These are phyloP conservation scores for Citrus cavaleriei DNA, from an alignment of 345 rosid genomes.

Conservation along the genomic window DNA sequence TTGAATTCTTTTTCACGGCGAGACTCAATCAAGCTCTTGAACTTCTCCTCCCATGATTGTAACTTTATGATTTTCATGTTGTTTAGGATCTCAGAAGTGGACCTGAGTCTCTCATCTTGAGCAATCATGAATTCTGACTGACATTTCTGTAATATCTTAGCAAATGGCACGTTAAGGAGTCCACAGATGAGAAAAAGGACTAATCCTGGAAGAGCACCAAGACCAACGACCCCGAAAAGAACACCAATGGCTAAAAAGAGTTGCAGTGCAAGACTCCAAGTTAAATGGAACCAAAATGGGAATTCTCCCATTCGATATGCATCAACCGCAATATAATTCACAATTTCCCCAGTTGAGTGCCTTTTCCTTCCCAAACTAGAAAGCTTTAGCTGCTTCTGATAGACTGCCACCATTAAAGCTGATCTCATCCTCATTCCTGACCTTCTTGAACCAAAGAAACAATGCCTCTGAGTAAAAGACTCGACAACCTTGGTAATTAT, in stretches of 20 bases:
- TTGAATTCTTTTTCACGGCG: slow-evolving; percentile 54
- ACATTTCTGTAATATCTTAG: slow-evolving; percentile 53
- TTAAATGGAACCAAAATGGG: slow-evolving; percentile 71
- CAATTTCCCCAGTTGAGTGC: slow-evolving; percentile 76
- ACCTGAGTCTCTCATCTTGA: slow-evolving; percentile 65
- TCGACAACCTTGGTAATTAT: slow-evolving; percentile 50
- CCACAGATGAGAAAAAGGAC: slow-evolving; percentile 47
- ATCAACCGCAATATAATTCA: slow-evolving; percentile 73
- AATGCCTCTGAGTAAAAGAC: slow-evolving; percentile 72
- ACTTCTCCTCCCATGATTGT: slow-evolving; percentile 80
- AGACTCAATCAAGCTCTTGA: slow-evolving; percentile 53
- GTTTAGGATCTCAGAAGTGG: slow-evolving; percentile 67
- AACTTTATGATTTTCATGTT: slow-evolving; percentile 78
- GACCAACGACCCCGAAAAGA: slow-evolving; percentile 58
- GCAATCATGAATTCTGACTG: slow-evolving; percentile 68
- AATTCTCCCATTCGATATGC: slow-evolving; percentile 84
- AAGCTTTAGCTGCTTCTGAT: slow-evolving; percentile 65
- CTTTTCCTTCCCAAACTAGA: slow-evolving; percentile 62
- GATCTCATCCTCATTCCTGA: slow-evolving; percentile 81
- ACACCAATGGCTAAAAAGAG: slow-evolving; percentile 48
- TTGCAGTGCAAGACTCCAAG: slow-evolving; percentile 56
- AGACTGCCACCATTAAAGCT: slow-evolving; percentile 66
- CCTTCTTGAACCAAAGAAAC: slow-evolving; percentile 62
- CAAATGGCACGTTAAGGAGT: slow-evolving; percentile 58
- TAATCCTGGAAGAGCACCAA: slow-evolving; percentile 60